A percentile compares a stretch with the other conserved stretches of the same genome.
Evolutionary conservation across 345 rosid genomes (phyloP).

Genomic region (Hypericum androsaemum): DNA sequence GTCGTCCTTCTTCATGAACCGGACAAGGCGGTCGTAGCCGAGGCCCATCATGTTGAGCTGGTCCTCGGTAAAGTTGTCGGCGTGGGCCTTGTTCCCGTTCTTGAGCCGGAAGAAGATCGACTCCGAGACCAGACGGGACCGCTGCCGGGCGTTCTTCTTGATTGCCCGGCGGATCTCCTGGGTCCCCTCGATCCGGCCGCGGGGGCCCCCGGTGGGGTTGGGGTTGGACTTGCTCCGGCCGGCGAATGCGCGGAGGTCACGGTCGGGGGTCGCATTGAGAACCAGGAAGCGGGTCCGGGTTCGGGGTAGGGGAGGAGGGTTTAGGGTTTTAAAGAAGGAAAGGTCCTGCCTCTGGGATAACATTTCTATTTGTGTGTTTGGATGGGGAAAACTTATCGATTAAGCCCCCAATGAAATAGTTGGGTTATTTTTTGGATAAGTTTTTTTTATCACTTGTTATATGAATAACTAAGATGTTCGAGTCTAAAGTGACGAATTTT

Average conservation of each 20-base stretch:
- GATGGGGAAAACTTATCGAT: too few species aligned
- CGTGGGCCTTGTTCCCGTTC: conserved; percentile 45
- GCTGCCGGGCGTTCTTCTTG: conserved; percentile 37
- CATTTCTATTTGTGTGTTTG: too few species aligned
- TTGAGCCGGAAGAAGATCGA: conserved; percentile 58
- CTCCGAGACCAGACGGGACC: conserved; percentile 40
- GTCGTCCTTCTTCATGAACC: conserved; percentile 88
- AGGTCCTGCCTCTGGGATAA: background rate
- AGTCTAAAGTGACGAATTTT: too few species aligned
- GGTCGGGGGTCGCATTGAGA: conserved; percentile 12
- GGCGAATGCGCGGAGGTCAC: conserved; percentile 52
- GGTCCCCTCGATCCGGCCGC: conserved; percentile 52
- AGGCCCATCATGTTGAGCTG: conserved; percentile 74
- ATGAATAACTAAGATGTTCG: too few species aligned
- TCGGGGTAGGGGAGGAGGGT: conserved; percentile 12
- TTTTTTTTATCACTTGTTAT: too few species aligned
- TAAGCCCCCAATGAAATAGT: too few species aligned
- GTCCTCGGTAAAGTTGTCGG: conserved; percentile 72
- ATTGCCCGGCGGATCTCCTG: conserved; percentile 36
- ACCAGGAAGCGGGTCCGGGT: conserved; percentile 13
- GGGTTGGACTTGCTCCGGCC: conserved; percentile 84
- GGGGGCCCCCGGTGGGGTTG: conserved; percentile 46
- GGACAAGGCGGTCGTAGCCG: conserved; percentile 83
- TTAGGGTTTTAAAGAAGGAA: conserved; percentile 4
- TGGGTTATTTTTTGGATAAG: too few species aligned